Percentiles rank a stretch among this genome's conserved stretches.
Conservation (phyloP, 495 filamentous ascomycete genomes). For the Penicillium ucsense region DNA sequence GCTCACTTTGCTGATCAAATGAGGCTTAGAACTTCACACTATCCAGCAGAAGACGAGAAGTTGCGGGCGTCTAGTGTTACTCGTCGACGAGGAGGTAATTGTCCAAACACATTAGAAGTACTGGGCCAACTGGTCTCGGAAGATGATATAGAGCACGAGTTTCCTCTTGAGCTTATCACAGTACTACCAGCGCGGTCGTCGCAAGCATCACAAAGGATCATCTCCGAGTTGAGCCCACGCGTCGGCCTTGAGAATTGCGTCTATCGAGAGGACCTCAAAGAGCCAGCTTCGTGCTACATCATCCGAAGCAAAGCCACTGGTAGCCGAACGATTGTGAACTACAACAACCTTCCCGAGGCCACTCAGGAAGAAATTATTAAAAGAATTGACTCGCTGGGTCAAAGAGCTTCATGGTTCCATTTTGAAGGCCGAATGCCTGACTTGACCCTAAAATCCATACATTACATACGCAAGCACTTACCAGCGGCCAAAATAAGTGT, state of each 20-base stretch:
- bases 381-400: constrained; percentile 20
- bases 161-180: constrained; percentile 29
- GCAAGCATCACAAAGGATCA: constrained; percentile 28
- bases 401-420: constrained; percentile 51
- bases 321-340: constrained; percentile 62
- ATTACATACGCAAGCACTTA: constrained; percentile 39
- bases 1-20: too few species aligned
- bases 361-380: constrained; percentile 43
- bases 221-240: constrained; percentile 25
- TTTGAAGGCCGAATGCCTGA: constrained; percentile 66
- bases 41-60: constrained; percentile 62
- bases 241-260: constrained; percentile 47
- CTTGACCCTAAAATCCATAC: constrained; percentile 52
- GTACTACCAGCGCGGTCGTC: constrained; percentile 36
- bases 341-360: constrained; percentile 59
- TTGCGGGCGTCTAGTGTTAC: constrained; percentile 50
- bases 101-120: constrained; percentile 60
- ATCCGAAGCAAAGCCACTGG: constrained; percentile 48
- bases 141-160: not conserved
- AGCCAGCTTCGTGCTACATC: constrained; percentile 63
- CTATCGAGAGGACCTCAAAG: constrained; percentile 42
- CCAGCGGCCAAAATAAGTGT: constrained; percentile 49
- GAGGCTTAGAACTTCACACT: constrained; percentile 47
- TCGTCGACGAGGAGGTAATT: constrained; percentile 62
- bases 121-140: constrained; percentile 46